Base-by-base conservation (phyloP, 1,139 yeast species). In the Blastobotrys aristatus region DNA sequence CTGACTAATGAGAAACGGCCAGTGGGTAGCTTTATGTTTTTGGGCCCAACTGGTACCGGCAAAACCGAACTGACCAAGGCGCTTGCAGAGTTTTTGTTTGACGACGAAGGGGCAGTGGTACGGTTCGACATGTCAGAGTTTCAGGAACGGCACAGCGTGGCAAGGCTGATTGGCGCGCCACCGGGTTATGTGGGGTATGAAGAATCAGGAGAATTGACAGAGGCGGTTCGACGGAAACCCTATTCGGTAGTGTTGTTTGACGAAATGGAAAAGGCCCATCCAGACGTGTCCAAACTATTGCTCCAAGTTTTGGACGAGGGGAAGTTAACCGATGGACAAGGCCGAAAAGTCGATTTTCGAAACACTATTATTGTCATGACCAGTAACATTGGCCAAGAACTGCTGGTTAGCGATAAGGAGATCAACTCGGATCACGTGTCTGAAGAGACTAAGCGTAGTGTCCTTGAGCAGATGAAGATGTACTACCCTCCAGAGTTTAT, bases 1-100 rank as follows among this genome's bases (percentile, higher is more conserved):
- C 76, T 92, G 50, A 90, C 97, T 3, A 84, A 87, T 64, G 96
- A 88, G 53, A 85, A 85, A 66, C 77, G 97, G 52, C 98, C 98
- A 2, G 90, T 90, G 60, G 97, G 97, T 1, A 85, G 95, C 48
- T 92, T 92, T 65, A 83, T 92, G 83, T 92, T 92, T 66, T 72
- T 92, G 56, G 98, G 98, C 17, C 97, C 97, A 36, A 90, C 97
- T 0, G 98, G 98, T 69, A 90, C 97, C 0, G 98, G 98, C 69
- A 92, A 92, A 67, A 92, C 98, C 0, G 97, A 90, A 64, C 74
- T 92, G 47, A 89, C 97, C 6, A 92, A 92, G 65, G 81, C 94
- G 0, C 75, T 92, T 51, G 96, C 97, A 1, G 89, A 88, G 59
- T 92, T 92, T 59, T 69, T 92, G 57, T 92, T 92, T 67, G 92